A percentile compares a stretch with the other conserved stretches of the same genome.
Evolutionary conservation across 2,329 filamentous ascomycete genomes (phyloP).

Genomic region (Xylariaceae sp.): DNA sequence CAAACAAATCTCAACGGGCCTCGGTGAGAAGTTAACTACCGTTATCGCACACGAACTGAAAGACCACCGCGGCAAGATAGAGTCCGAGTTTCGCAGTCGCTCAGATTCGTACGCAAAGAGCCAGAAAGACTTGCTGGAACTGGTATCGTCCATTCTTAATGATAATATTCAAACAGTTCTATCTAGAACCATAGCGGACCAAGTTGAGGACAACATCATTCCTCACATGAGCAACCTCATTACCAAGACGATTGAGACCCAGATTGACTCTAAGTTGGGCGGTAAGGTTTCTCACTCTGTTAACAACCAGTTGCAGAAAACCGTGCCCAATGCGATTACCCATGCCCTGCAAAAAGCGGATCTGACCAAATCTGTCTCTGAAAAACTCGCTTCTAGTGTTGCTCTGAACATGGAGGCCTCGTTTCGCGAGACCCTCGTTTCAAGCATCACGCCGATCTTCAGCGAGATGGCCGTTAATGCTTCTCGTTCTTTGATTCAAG

Average conservation of each 20-base stretch:
- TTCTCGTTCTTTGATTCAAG: conserved; percentile 61
- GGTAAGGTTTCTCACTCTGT: conserved; percentile 61
- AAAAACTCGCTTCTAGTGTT: conserved; percentile 64
- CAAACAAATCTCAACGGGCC: conserved; percentile 46
- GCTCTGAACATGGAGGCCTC: conserved; percentile 64
- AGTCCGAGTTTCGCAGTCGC: conserved; percentile 56
- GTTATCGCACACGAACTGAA: conserved; percentile 47
- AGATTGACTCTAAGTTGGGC: conserved; percentile 63
- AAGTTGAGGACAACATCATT: conserved; percentile 69
- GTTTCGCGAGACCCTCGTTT: conserved; percentile 55
- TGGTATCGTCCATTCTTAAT: conserved; percentile 56
- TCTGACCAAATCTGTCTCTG: conserved; percentile 65
- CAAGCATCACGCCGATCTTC: conserved; percentile 61
- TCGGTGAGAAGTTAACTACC: conserved; percentile 44
- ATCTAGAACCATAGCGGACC: conserved; percentile 66
- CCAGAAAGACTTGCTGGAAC: conserved; percentile 50
- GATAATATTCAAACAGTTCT: conserved; percentile 67
- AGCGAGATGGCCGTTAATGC: conserved; percentile 59
- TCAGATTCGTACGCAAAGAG: conserved; percentile 49
- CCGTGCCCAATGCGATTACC: conserved; percentile 61
- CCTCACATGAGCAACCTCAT: conserved; percentile 67
- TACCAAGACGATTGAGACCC: conserved; percentile 62
- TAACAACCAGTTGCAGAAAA: conserved; percentile 66
- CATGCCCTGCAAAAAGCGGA: conserved; percentile 69
- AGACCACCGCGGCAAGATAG: conserved; percentile 57